These are phyloP conservation scores for Fusarium begoniae DNA, from an alignment of 2,329 filamentous ascomycete species.

Conservation along the genomic window DNA sequence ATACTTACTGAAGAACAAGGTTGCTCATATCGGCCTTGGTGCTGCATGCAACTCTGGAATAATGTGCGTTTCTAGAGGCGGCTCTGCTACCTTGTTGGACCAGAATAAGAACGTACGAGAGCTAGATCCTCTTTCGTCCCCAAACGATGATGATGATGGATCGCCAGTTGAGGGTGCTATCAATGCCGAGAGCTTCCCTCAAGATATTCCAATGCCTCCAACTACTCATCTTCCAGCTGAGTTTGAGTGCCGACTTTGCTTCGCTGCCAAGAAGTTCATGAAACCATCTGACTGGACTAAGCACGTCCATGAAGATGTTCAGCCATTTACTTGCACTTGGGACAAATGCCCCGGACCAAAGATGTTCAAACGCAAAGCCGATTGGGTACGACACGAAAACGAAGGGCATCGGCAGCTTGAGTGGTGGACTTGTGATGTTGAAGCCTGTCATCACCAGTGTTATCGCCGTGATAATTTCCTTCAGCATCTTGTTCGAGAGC, in stretches of 20 bases:
- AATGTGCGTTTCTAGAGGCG: slow-evolving; percentile 74
- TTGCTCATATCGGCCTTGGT: slow-evolving; percentile 74
- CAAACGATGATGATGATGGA: slow-evolving; percentile 68
- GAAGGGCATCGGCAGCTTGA: slow-evolving; percentile 90
- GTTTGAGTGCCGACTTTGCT: slow-evolving; percentile 91
- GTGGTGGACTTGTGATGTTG: slow-evolving; percentile 87
- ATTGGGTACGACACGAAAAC: slow-evolving; percentile 95
- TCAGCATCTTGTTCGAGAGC: slow-evolving; percentile 90
- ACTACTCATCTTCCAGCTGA: slow-evolving; percentile 80
- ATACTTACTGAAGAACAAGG: slow-evolving; percentile 72
- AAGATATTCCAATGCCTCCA: slow-evolving; percentile 83
- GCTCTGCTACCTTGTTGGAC: slow-evolving; percentile 70
- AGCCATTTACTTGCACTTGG: slow-evolving; percentile 94
- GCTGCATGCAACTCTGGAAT: slow-evolving; percentile 68
- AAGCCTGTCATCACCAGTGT: slow-evolving; percentile 83
- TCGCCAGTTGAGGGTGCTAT: slow-evolving; percentile 75
- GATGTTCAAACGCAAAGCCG: slow-evolving; percentile 93
- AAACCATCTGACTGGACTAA: slow-evolving; percentile 98
- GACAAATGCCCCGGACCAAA: slow-evolving; percentile 83
- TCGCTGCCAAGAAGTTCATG: slow-evolving; percentile 82
- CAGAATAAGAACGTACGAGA: slow-evolving; percentile 68
- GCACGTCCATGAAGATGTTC: slow-evolving; percentile 92
- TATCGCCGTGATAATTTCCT: slow-evolving; percentile 93
- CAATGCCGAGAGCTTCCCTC: slow-evolving; percentile 77
- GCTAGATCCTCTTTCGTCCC: slow-evolving; percentile 64